Percentiles rank a stretch among this genome's conserved stretches.
Conservation (phyloP, 768 basidiomycete species). For the Tubosaeta sp. region DNA sequence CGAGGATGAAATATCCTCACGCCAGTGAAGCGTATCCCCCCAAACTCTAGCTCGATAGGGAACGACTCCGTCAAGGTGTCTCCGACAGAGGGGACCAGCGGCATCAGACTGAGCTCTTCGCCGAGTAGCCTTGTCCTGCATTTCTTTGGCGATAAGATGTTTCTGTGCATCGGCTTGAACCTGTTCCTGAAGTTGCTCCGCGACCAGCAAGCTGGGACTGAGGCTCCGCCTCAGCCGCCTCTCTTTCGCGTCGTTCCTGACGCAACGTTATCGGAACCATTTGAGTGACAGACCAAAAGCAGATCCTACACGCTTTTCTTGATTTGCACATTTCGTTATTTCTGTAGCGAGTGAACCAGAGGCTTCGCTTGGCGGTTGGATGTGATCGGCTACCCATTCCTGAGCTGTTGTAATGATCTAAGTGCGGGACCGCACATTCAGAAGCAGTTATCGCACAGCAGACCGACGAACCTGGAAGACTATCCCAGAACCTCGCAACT, state of each 20-base stretch:
- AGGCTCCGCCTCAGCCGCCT: slow-evolving; percentile 51
- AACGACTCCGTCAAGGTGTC: slow-evolving; percentile 64
- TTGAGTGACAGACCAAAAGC: neutral
- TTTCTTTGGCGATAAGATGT: slow-evolving; percentile 43
- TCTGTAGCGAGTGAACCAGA: slow-evolving; percentile 71
- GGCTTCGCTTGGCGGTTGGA: slow-evolving; percentile 54
- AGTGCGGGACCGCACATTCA: neutral
- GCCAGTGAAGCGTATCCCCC: slow-evolving; percentile 54
- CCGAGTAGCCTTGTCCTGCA: slow-evolving; percentile 48
- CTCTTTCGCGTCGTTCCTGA: slow-evolving; percentile 51
- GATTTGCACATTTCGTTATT: slow-evolving; percentile 70
- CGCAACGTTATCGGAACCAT: neutral
- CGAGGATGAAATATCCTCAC: slow-evolving; percentile 72
- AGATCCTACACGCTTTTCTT: slow-evolving; percentile 57
- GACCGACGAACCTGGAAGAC: slow-evolving; percentile 60
- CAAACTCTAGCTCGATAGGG: slow-evolving; percentile 49
- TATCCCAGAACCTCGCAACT: slow-evolving; percentile 65
- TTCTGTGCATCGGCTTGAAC: slow-evolving; percentile 62
- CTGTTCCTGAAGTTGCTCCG: slow-evolving; percentile 59
- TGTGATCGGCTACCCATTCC: slow-evolving; percentile 63
- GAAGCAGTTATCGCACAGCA: neutral
- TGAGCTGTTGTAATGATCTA: slow-evolving; percentile 66
- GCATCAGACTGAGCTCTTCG: slow-evolving; percentile 67
- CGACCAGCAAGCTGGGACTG: slow-evolving; percentile 49
- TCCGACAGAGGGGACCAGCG: slow-evolving; percentile 49